Evolutionary conservation across 2,329 filamentous ascomycete species (phyloP).

Genomic region (Hysterium pulicare): DNA sequence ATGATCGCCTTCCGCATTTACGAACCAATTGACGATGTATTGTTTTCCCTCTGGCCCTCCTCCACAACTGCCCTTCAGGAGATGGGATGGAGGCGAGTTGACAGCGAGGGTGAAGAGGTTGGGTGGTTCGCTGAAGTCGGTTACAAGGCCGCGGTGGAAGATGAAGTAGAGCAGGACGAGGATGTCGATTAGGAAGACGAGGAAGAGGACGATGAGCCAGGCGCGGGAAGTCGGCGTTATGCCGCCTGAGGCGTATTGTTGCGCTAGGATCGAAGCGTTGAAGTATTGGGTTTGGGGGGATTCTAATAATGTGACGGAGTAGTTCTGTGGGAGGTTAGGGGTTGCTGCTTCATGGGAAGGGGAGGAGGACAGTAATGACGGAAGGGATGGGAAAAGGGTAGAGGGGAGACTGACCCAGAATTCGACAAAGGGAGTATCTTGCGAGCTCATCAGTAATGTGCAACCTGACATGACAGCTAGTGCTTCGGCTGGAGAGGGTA

Average conservation of each 20-base stretch:
- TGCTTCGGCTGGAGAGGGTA: constrained; percentile 71
- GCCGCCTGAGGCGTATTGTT: constrained; percentile 69
- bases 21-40: constrained; percentile 45
- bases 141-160: constrained; percentile 60
- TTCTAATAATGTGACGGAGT: constrained; percentile 35
- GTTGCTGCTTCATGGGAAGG: constrained; percentile 2
- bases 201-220: constrained; percentile 64
- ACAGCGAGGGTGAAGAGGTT: constrained; percentile 71
- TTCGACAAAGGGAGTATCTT: constrained; percentile 59
- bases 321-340: constrained; percentile 35
- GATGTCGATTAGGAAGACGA: constrained; percentile 66
- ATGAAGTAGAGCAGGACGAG: constrained; percentile 64
- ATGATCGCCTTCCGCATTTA: constrained; percentile 50
- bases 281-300: constrained; percentile 57
- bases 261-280: constrained; percentile 59
- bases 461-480: constrained; percentile 67
- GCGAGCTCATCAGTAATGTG: constrained; percentile 60
- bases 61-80: constrained; percentile 56
- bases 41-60: constrained; percentile 52
- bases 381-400: constrained; percentile 1
- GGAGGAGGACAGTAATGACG: neutral
- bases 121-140: constrained; percentile 74
- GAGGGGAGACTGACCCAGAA: constrained; percentile 32
- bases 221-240: constrained; percentile 57
- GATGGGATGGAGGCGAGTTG: constrained; percentile 56